Conservation (phyloP, 257 asterid species). For the Misopates orontium region DNA sequence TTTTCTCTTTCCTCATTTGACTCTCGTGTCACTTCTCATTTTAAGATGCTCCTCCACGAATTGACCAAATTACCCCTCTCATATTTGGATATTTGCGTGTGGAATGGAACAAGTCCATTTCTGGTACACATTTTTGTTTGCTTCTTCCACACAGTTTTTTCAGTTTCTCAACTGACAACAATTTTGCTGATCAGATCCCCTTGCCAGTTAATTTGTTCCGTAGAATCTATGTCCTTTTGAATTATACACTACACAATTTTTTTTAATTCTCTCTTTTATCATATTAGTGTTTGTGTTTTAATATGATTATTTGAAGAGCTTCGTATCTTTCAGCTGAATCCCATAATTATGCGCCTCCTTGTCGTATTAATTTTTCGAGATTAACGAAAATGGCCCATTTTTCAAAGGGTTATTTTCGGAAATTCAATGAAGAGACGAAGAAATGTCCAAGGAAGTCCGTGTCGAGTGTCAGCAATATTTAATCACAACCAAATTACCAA, state of each 20-base stretch:
- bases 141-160: constrained; percentile 24
- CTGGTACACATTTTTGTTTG: constrained; percentile 18
- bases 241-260: too few relatives aligned
- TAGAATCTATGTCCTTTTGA: too few relatives aligned
- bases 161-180: constrained; percentile 21
- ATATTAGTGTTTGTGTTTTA: too few relatives aligned
- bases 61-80: constrained; percentile 40
- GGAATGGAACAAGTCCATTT: constrained; percentile 37
- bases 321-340: constrained; percentile 29
- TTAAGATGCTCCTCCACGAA: too few relatives aligned
- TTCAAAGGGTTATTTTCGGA: constrained; percentile 24
- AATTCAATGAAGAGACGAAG: constrained; percentile 1
- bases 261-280: too few relatives aligned
- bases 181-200: constrained; percentile 18
- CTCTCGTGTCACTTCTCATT: constrained; percentile 36
- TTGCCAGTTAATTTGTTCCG: constrained; percentile 34
- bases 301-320: too few relatives aligned
- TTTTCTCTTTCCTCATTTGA: constrained; percentile 4
- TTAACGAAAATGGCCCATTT: constrained; percentile 29
- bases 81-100: constrained; percentile 27
- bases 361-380: constrained; percentile 1
- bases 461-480: constrained; percentile 21
- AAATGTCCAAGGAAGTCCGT: constrained; percentile 18
- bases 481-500: constrained; percentile 5
- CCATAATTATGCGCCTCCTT: constrained; percentile 32